Base-by-base conservation (phyloP, 306 rosid genomes). In the Castanea crenata region DNA sequence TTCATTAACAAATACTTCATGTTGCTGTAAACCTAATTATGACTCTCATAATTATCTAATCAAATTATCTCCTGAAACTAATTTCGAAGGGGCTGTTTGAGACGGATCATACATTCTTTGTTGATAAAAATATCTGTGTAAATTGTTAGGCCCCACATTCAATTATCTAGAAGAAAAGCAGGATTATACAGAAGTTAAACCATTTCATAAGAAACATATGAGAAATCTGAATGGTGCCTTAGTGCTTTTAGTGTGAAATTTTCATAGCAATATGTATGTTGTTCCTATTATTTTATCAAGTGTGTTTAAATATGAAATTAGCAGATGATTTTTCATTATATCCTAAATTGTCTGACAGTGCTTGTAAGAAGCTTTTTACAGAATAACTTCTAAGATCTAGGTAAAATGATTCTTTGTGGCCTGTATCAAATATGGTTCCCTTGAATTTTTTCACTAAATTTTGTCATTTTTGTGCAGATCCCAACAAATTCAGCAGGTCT, bases 401-500 rank as follows among this genome's bases (percentile, higher is more conserved):
- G 44, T 29, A 11, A 38, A 69, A 44, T 71, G 7, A 44, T 46
- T 71, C 58, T 14, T 49, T 23, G 7, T 44, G 27, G 70, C 27
- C 5, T 27, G 21, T 12, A 23, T 71, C 59, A 71, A n/a, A 49
- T 51, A 10, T 5, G 34, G 35, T 52, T n/a, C 78, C 31, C 78
- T 23, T 83, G 61, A 77, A 57, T 51, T 32, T 34, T 4, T 67
- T 67, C 19, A 34, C 6, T 34, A 18, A 62, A 61, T 68, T 54
- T 51, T 14, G 71, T 77, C 77, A 57, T 29, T 78, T 76, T 71
- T 49, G 31, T 79, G 38, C 85, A 96, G 99, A 93, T 96, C 67
- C 99, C 99, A 71, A 89, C 89, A 79, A 93, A 93, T 86, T 87
- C 97, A 82, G 86, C 86, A 82, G 99, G 98, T 56, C 88, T 86